Conservation (phyloP, 148 eudicot genomes). For the Camellia lanceoleosa region DNA sequence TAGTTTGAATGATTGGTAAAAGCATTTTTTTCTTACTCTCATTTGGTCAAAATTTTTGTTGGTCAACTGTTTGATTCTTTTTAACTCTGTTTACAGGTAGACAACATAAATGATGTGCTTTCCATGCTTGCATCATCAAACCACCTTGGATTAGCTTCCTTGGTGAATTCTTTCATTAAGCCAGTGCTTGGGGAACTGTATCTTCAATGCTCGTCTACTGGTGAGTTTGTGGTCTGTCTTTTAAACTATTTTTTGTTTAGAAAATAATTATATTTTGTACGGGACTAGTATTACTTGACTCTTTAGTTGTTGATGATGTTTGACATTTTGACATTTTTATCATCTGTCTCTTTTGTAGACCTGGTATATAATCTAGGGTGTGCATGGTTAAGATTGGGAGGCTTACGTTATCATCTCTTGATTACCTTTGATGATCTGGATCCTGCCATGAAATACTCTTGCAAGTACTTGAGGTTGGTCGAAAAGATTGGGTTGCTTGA, state of each 20-base stretch:
- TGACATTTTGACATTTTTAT: neutral
- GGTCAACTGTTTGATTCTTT: neutral
- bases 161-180: constrained; percentile 46
- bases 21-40: neutral
- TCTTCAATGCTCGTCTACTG: constrained; percentile 35
- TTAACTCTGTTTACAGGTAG: constrained; percentile 33
- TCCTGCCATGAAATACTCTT: constrained; percentile 72
- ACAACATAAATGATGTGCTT: constrained; percentile 35
- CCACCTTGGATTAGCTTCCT: constrained; percentile 52
- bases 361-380: constrained; percentile 34
- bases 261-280: neutral
- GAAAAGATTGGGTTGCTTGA: constrained; percentile 68
- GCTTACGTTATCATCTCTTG: constrained; percentile 73
- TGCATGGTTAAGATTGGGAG: constrained; percentile 77
- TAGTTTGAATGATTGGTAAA: neutral
- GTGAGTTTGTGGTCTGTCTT: constrained; percentile 22
- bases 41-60: neutral
- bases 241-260: neutral
- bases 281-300: neutral
- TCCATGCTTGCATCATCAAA: constrained; percentile 61
- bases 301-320: neutral
- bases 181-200: constrained; percentile 63
- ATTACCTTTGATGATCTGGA: constrained; percentile 75
- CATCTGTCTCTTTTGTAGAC: constrained; percentile 19
- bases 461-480: constrained; percentile 52